Evolutionary conservation across 257 asterid genomes (phyloP), one percentile per base, ranked within the genome.

Genomic region (Solanum neorickii): DNA sequence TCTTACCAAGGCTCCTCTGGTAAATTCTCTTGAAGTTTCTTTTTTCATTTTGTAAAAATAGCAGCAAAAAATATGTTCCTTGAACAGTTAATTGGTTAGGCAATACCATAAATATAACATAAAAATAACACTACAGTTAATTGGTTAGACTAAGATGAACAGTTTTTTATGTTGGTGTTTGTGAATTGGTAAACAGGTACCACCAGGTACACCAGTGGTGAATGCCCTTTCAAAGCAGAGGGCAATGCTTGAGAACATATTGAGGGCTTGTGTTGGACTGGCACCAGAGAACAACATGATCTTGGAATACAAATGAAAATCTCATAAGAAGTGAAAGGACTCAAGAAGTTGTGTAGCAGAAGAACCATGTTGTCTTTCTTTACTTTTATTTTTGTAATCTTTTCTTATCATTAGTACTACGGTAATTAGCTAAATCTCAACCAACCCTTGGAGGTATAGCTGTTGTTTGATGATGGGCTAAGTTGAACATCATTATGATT

Each of bases 201-300:
- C 99, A 20, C 99, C 99, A 21, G 99, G 99, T 33, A 97, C 99
- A 16, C 99, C 99, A 0, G 99, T 97, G 82, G 99, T 97, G 91
- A 97, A 95, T 88, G 99, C 99, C 3, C 94, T 97, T 5, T 93
- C 99, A 16, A 97, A 97, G 93, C 99, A 96, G 89, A 89, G 99
- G 87, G 95, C 99, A 18, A 97, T 97, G 99, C 96, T 97, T 29
- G 99, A 97, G 94, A 97, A 96, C 91, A 97, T 97, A 84, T 9
- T 97, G 88, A 94, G 99, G 96, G 99, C 99, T 85, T 97, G 99
- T 86, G 94, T 96, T 88, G 99, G 99, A 56, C 92, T 97, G 91
- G 97, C 99, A 66, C 99, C 98, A 4, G 99, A 97, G 86, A 97
- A 97, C 94, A 97, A 97, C 94, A 97, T 97, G 99, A 97, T 97